Base-by-base conservation (phyloP, 306 rosid species). In the Glycine soja region DNA sequence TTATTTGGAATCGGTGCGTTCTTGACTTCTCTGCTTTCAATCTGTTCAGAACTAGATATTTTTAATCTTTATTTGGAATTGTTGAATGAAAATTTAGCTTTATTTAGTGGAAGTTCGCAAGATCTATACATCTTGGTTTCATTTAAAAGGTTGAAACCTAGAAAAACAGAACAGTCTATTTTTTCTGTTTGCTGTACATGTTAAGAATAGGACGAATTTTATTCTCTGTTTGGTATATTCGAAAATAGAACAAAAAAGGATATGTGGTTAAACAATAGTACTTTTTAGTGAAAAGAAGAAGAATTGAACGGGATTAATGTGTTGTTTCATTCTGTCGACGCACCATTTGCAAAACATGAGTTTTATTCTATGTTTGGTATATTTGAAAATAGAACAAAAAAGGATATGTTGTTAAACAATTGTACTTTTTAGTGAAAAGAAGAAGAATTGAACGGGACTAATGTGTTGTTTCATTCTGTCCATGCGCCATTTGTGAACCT, bases 1-100 rank as follows among this genome's bases (percentile, higher is more conserved):
- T 62, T 63, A 16, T 74, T 24, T 24, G 30, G 30, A 24, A 0
- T 24, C 92, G 82, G 99, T 95, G 85, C 45, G 85, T 84, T 52
- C 80, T 79, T 78, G 53, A 86, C n/a, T 51, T 77, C 62, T 70
- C 9, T 73, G 52, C 54, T 62, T 83, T 68, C 67, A 58, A 32
- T 53, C 32, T 69, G 36, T 53, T 67, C 57, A 59, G 7, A 24
- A 16, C 30, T 72, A 80, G 59, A 72, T 81, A 47, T 34, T 74
- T 77, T 47, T 16, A 73, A 66, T 84, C 50, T 10, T 62, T 63
- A 16, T 73, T n/a, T 68, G 36, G 70, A 38, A 46, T 54, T 77
- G 7, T 80, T 59, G 45, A 71, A 72, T 76, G 34, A n/a, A 52
- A 76, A 76, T 30, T 70, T 63, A 24, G 74, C 45, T 54, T 82